Evolutionary conservation across 352 stramenopile species (phyloP).

Genomic region (Phytopythium litorale): DNA sequence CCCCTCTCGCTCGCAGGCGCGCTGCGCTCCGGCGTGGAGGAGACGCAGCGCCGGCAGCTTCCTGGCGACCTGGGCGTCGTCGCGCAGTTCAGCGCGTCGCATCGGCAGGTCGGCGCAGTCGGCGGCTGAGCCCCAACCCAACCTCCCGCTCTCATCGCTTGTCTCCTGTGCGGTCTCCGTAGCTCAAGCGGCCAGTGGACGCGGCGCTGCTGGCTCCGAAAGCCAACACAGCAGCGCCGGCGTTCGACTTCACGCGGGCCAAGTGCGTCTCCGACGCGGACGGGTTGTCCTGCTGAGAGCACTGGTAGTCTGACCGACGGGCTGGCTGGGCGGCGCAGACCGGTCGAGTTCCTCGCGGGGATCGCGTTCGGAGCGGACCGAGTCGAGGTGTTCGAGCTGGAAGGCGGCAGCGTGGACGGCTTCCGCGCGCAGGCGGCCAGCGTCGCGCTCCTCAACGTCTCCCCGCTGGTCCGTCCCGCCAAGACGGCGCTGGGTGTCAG

Average conservation of each 20-base stretch:
- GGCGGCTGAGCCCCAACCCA: too few species aligned
- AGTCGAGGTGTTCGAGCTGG: conserved; percentile 3
- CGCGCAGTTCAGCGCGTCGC: conserved; percentile 41
- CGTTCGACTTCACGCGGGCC: conserved; percentile 66
- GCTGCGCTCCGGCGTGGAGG: conserved; percentile 30
- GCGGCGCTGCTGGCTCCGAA: conserved; percentile 15
- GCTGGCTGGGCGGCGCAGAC: conserved; percentile 16
- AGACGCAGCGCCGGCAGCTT: conserved; percentile 30
- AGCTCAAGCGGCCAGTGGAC: conserved; percentile 46
- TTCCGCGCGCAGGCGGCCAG: conserved; percentile 1
- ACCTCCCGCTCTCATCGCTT: background rate
- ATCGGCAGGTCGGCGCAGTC: conserved; percentile 23
- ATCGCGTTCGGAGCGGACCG: conserved; percentile 18
- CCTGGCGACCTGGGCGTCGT: conserved; percentile 28
- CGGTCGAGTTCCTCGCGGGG: conserved; percentile 39
- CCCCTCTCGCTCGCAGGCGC: conserved; percentile 18
- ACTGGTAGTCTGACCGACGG: background rate
- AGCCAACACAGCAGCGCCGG: background rate
- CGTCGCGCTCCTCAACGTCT: conserved; percentile 60
- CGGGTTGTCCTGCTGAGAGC: too few species aligned
- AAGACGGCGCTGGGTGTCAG: background rate
- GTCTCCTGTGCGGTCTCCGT: background rate
- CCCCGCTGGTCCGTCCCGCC: conserved; percentile 44
- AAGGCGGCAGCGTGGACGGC: conserved; percentile 4
- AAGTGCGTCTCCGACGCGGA: conserved; percentile 21